These are phyloP conservation scores for Akanthomyces dipterigenus DNA, from an alignment of 2,329 filamentous ascomycete genomes.

Conservation along the genomic window DNA sequence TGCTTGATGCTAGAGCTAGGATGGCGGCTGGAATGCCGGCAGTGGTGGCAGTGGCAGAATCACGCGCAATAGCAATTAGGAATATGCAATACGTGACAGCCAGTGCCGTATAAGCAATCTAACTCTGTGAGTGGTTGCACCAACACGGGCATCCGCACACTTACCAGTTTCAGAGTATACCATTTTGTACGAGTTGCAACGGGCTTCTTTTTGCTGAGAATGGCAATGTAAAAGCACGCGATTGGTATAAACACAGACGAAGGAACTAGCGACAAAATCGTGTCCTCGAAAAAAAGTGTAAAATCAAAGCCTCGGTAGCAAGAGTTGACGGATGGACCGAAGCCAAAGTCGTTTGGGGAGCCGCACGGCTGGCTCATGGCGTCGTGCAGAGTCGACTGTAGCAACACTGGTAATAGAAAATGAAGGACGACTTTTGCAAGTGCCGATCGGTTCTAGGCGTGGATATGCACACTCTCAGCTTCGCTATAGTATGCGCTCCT, in stretches of 20 bases:
- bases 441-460: background rate
- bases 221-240: background rate
- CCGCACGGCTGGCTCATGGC: background rate
- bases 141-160: background rate
- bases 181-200: background rate
- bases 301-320: conserved; percentile 1
- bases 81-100: background rate
- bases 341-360: background rate
- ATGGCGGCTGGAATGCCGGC: background rate
- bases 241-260: background rate
- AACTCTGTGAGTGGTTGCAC: background rate
- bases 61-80: background rate
- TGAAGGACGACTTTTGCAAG: too few relatives aligned
- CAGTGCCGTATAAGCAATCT: background rate
- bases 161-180: background rate
- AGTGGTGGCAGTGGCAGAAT: background rate
- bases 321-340: background rate
- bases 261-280: background rate
- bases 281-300: background rate
- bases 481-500: too few relatives aligned
- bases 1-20: background rate
- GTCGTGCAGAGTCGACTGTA: too few relatives aligned
- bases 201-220: background rate
- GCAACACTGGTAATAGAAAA: background rate
- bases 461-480: background rate